Evolutionary conservation across 805 yeast species (phyloP), one percentile per base, ranked within the genome.

Genomic region (Kuraishia molischiana): DNA sequence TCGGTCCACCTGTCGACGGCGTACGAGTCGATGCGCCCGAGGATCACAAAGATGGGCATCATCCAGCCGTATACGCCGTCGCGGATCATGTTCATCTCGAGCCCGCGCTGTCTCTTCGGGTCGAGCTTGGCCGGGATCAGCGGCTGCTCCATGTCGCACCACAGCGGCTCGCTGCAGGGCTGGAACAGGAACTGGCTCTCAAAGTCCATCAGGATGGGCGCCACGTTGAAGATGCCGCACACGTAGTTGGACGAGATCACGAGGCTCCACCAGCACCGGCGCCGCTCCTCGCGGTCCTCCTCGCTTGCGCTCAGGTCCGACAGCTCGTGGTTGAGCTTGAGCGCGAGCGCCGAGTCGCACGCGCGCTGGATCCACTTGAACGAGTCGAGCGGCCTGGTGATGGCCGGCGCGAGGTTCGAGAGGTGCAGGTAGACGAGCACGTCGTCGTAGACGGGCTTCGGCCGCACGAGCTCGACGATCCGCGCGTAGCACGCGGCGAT

Each of bases 381-480:
- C 4, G 46, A 42, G 29, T 48, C 46, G 5, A 29, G 24, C 8
- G 32, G 33, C 17, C 29, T 32, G 5, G 41, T 41, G 4, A 43
- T 34, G 39, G 39, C 11, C 37, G 42, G 40, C 20, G 39, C 41
- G 14, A 43, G 39, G 17, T 41, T 32, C 9, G 39, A 44, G 18
- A 48, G 40, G 35, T 46, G 44, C 35, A 44, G 35, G 32, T 44
- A 44, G 15, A 47, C 39, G 11, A 48, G 38, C 20, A 48, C 37
- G 26, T 46, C 51, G 21, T 40, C 43, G 36, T 34, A 35, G 10
- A 22, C 26, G 8, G 26, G 26, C n/a, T n/a, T n/a, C n/a, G n/a
- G n/a, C n/a, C n/a, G n/a, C 26, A 22, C 10, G 14, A 28, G 31
- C 5, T 28, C 17, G 6, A 28, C 6, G 13, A 28, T 28, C 17